A percentile compares a stretch with the other conserved stretches of the same genome.
These are phyloP conservation scores for Datisca glomerata DNA, from an alignment of 306 rosid species.

Conservation along the genomic window DNA sequence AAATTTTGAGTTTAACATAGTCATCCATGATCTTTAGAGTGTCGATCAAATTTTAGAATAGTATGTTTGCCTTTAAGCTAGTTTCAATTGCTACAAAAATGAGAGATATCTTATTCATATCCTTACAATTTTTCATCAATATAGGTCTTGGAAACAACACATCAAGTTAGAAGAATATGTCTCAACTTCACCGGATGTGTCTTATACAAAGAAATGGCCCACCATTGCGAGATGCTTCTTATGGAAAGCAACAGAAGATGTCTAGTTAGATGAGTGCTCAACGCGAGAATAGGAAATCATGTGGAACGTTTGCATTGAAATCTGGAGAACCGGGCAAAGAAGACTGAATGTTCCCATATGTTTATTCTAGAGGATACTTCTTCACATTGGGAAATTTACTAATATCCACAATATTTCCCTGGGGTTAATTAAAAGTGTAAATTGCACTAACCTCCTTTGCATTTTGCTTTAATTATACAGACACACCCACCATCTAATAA, in stretches of 20 bases:
- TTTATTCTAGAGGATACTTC: too few species aligned
- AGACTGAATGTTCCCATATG: slow-evolving; percentile 3
- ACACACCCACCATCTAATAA: too few species aligned
- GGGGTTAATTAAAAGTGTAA: too few species aligned
- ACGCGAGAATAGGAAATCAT: slow-evolving; percentile 29
- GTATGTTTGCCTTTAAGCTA: slow-evolving; percentile 40
- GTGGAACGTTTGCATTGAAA: slow-evolving; percentile 14
- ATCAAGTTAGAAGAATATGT: slow-evolving; percentile 48
- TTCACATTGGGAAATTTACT: too few species aligned
- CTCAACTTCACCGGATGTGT: slow-evolving; percentile 31
- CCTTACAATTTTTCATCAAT: slow-evolving; percentile 10
- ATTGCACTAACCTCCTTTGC: too few species aligned
- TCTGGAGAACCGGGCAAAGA: slow-evolving; percentile 23
- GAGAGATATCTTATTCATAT: not conserved
- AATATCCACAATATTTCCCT: too few species aligned
- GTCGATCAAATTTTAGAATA: slow-evolving; percentile 80
- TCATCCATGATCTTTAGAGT: slow-evolving; percentile 39
- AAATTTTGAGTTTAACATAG: slow-evolving; percentile 21
- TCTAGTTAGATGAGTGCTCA: slow-evolving; percentile 47
- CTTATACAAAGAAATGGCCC: slow-evolving; percentile 78
- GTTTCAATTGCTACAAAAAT: slow-evolving; percentile 5
- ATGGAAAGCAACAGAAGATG: slow-evolving; percentile 63
- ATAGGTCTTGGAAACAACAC: slow-evolving; percentile 64
- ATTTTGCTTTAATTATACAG: too few species aligned
- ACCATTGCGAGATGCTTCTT: slow-evolving; percentile 64